Base-by-base conservation (phyloP, 163 green algal species). In the Scenedesmus sp. region DNA sequence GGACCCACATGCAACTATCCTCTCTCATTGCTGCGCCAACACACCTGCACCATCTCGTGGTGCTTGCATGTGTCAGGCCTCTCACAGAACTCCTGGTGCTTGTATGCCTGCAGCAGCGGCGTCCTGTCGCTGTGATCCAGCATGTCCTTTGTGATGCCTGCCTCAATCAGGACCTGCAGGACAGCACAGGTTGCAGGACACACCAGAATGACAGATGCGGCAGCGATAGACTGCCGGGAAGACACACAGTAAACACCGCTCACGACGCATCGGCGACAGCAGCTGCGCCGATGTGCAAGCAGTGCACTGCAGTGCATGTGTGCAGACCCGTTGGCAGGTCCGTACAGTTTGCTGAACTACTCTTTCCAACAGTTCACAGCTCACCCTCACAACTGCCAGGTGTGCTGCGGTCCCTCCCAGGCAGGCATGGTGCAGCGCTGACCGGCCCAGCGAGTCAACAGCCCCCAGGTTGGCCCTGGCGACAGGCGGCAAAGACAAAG, bases 31-130 rank as follows among this genome's bases (percentile, higher is more conserved):
- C 59, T 34, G 15, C 67, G 4, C 4, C 73, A 13, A 12, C 73
- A 3, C 73, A 82, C 73, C 82, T 87, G 82, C 82, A 87, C 82
- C 55, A 87, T 67, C 82, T 87, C 82, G 62, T 87, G 82, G 62
- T 87, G 82, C 54, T 73, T 73, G 82, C 82, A 87, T 6, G 55
- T 87, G 54, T 87, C 82, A 12, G 82, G 46, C 15, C 20, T 23
- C 82, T 87, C 82, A 73, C 82, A 87, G 82, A 87, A 87, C 82
- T 87, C 82, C 82, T 87, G 82, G 55, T 87, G 82, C 82, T 70
- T 87, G 82, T 87, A 87, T 18, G 82, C 82, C 82, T 70, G 55
- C 54, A 87, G 82, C 54, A 87, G 82, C 26, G 82, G 82, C 9
- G 82, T 87, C 52, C 82, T 57, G 55, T 55, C 82, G 20, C 82